Conservation (phyloP, 805 yeast genomes). For the Kurtzmaniella fragi region DNA sequence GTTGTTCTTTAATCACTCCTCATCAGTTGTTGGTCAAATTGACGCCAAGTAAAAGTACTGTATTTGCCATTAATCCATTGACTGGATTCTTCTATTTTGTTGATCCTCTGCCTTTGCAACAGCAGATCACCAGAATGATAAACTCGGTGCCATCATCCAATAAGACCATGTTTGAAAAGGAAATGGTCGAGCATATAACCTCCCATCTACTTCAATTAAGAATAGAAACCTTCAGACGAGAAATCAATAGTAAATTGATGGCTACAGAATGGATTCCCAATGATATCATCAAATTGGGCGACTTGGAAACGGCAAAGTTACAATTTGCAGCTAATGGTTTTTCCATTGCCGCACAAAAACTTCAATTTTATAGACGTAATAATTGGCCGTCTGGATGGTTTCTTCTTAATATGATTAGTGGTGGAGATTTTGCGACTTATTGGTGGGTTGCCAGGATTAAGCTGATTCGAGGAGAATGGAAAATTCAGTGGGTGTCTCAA, state of each 20-base stretch:
- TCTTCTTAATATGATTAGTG: conserved; percentile 35
- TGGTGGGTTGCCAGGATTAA: conserved; percentile 54
- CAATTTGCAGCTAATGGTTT: conserved; percentile 1
- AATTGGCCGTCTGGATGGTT: conserved; percentile 60
- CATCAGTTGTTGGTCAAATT: conserved; percentile 31
- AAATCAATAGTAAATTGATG: conserved; percentile 49
- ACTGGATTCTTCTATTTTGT: conserved; percentile 37
- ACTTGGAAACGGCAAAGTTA: conserved; percentile 42
- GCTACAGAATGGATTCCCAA: conserved; percentile 70
- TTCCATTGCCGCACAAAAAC: conserved; percentile 5
- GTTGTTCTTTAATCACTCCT: conserved; percentile 16
- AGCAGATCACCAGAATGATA: conserved; percentile 23
- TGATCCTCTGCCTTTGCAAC: conserved; percentile 36
- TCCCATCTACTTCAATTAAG: conserved; percentile 41
- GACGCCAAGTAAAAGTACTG: conserved; percentile 25
- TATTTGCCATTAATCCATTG: conserved; percentile 35
- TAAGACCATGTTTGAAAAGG: conserved; percentile 23
- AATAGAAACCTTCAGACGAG: conserved; percentile 44
- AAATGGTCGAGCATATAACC: conserved; percentile 26
- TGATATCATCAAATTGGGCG: conserved; percentile 45
- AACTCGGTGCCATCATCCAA: conserved; percentile 16
- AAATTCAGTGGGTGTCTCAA: conserved; percentile 45
- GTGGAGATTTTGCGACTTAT: conserved; percentile 30
- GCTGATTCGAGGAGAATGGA: conserved; percentile 50
- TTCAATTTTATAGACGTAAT: conserved; percentile 41